Base-by-base conservation (phyloP, 306 rosid species). In the Dalbergia cultrata region DNA sequence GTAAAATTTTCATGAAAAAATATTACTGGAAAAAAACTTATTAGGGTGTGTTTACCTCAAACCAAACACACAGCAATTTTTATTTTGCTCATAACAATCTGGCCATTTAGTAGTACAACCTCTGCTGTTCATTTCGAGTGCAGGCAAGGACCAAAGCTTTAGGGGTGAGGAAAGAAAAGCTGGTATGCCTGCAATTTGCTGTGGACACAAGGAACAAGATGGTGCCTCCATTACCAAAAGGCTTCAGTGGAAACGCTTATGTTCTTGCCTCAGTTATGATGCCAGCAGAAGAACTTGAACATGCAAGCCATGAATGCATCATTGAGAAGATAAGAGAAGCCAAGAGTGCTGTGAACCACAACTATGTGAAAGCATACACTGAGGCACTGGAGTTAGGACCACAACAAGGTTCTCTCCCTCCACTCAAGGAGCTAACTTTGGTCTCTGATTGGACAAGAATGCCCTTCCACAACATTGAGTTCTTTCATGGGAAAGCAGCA, bases 371-470 rank as follows among this genome's bases (percentile, higher is more conserved):
- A 47, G 74, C 86, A 13, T 93, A 91, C 74, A 80, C 84, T 79
- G 90, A 81, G 11, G 90, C 86, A 7, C 81, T 93, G 7, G 90
- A 85, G 5, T 52, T 52, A 56, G 89, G 88, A 6, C 64, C 89
- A 26, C 31, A 26, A 13, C 85, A 81, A 43, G 57, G 47, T 31
- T 75, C 90, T 57, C 92, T 93, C 12, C 96, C 96, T 63, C 91
- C 94, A 31, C 82, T 91, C 4, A 88, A 76, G 78, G 96, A 89
- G 80, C 91, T 91, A 7, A 93, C 97, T 13, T 13, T 93, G 41
- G 83, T 92, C 52, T 89, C 96, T 31, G 97, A 93, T 77, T 93
- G 96, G 97, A 91, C 97, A 2, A 80, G 93, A 64, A 93, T 91
- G 88, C 92, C 97, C 34, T 93, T 93, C 72, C 90, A 93, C 78